These are phyloP conservation scores for Globisporangium okanoganense DNA, from an alignment of 352 stramenopile genomes.

Conservation along the genomic window DNA sequence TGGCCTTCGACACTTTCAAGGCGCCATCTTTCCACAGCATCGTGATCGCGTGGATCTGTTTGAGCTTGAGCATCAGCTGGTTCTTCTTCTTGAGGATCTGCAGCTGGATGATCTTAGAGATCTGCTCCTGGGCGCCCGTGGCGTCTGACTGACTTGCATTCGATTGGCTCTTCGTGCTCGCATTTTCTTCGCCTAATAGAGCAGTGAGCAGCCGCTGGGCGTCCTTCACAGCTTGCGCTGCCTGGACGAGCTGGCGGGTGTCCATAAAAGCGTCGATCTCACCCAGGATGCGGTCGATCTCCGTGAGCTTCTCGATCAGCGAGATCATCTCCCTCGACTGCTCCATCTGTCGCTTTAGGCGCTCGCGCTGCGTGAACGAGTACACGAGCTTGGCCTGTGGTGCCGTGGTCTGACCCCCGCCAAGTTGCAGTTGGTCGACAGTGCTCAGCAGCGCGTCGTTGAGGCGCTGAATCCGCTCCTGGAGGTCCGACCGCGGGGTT, in stretches of 20 bases:
- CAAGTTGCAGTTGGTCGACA: conserved; percentile 48
- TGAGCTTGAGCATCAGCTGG: conserved; percentile 40
- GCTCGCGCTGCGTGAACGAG: conserved; percentile 57
- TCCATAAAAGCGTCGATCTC: conserved; percentile 47
- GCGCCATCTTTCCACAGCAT: conserved; percentile 36
- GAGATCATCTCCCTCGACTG: conserved; percentile 57
- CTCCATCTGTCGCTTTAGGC: conserved; percentile 53
- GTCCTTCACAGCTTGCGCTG: conserved; percentile 33
- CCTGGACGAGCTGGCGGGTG: conserved; percentile 38
- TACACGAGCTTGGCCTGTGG: conserved; percentile 41
- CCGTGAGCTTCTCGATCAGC: conserved; percentile 66
- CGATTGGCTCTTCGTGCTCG: background rate
- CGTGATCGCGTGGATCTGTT: conserved; percentile 38
- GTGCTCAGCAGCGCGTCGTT: conserved; percentile 40
- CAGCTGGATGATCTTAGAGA: conserved; percentile 38
- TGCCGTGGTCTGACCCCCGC: conserved; percentile 3
- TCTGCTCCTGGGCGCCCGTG: conserved; percentile 6
- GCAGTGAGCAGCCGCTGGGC: conserved; percentile 33
- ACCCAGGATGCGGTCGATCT: conserved; percentile 47
- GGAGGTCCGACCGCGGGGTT: conserved; percentile 33
- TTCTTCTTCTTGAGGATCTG: conserved; percentile 58
- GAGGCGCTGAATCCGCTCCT: conserved; percentile 43
- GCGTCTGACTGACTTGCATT: too few species aligned
- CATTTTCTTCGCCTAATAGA: conserved; percentile 15
- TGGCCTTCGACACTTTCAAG: conserved; percentile 25